phyloP scores from a whole-genome alignment of 768 basidiomycete species.

The Termitomyces sp. region DNA sequence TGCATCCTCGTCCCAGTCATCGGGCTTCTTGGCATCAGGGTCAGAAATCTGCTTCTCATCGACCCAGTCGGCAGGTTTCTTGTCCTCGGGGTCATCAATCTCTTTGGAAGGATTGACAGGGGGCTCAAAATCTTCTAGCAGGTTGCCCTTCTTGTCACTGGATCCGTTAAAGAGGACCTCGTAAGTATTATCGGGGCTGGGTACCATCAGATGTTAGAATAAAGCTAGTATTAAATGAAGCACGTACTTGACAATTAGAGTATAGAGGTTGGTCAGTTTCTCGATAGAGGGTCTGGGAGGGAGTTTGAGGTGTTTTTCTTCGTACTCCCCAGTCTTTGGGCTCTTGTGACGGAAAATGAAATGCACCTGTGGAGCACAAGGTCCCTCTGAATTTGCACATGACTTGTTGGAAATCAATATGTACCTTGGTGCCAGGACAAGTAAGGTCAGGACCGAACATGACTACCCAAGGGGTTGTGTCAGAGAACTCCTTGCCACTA shows the following conservation, averaged over 20 bases:
- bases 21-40: constrained; percentile 84
- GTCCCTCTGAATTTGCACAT: neutral
- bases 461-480: constrained; percentile 90
- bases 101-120: constrained; percentile 89
- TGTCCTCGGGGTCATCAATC: constrained; percentile 90
- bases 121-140: constrained; percentile 92
- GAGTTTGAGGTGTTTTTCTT: constrained; percentile 91
- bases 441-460: constrained; percentile 98
- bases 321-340: constrained; percentile 86
- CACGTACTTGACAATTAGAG: constrained; percentile 84
- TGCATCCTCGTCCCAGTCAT: constrained; percentile 97
- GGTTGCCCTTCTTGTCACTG: constrained; percentile 68
- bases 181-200: constrained; percentile 90
- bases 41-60: constrained; percentile 84
- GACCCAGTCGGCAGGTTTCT: constrained; percentile 92
- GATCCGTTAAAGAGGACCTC: constrained; percentile 89
- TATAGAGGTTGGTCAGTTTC: constrained; percentile 92
- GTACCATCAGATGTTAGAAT: neutral
- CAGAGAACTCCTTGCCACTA: constrained; percentile 88
- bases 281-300: constrained; percentile 83
- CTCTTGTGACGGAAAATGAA: constrained; percentile 99
- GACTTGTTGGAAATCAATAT: constrained; percentile 5
- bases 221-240: neutral
- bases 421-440: constrained; percentile 86
- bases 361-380: constrained; percentile 59